Evolutionary conservation across 2,329 filamentous ascomycete species (phyloP).

Genomic region (Aureobasidium vineae): DNA sequence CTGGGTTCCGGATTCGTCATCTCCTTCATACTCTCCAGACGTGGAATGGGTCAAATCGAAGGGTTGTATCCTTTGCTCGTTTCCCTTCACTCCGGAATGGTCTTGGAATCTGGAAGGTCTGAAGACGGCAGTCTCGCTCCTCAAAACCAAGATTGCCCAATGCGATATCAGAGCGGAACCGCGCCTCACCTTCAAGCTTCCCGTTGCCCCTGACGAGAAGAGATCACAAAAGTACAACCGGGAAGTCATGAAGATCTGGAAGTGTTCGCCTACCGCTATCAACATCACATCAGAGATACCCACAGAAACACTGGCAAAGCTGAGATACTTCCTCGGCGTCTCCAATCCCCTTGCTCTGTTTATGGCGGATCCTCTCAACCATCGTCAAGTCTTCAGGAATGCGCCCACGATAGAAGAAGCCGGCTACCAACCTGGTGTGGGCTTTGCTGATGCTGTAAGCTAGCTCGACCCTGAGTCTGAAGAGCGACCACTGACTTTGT

Average conservation of each 20-base stretch:
- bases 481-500: slow-evolving; percentile 38
- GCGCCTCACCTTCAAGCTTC: slow-evolving; percentile 61
- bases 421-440: slow-evolving; percentile 64
- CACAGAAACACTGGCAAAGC: slow-evolving; percentile 59
- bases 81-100: slow-evolving; percentile 52
- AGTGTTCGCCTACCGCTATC: slow-evolving; percentile 52
- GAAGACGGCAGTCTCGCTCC: slow-evolving; percentile 37
- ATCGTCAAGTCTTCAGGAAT: slow-evolving; percentile 60
- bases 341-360: slow-evolving; percentile 66
- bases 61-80: slow-evolving; percentile 64
- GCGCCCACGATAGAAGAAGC: slow-evolving; percentile 59
- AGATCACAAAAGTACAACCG: slow-evolving; percentile 61
- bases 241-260: slow-evolving; percentile 65
- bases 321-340: slow-evolving; percentile 65
- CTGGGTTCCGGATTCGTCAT: slow-evolving; percentile 67
- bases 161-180: slow-evolving; percentile 37
- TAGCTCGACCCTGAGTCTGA: neutral
- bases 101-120: slow-evolving; percentile 35
- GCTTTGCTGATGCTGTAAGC: slow-evolving; percentile 68
- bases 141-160: slow-evolving; percentile 38
- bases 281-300: slow-evolving; percentile 49
- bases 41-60: slow-evolving; percentile 52
- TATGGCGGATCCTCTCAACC: slow-evolving; percentile 56
- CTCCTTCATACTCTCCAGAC: slow-evolving; percentile 49
- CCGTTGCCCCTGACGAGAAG: slow-evolving; percentile 59